Percentiles rank a stretch among this genome's conserved stretches.
Conservation (phyloP, 2,329 filamentous ascomycete genomes). For the Sclerotinia glacialis region DNA sequence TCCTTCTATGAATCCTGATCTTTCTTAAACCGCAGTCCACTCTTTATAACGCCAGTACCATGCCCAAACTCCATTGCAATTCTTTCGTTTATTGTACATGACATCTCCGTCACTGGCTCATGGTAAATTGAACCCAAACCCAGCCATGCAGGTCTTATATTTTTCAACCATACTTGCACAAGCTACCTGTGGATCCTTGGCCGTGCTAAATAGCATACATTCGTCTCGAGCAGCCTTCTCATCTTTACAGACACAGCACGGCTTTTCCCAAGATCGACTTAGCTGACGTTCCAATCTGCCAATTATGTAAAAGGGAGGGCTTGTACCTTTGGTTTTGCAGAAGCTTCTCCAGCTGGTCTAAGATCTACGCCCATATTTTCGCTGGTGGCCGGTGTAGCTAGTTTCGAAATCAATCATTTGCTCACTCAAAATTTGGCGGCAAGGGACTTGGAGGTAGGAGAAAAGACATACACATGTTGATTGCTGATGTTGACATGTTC, state of each 20-base stretch:
- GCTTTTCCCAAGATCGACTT: constrained; percentile 49
- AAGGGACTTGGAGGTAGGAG: background rate
- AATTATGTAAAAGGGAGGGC: background rate
- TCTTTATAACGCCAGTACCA: constrained; percentile 30
- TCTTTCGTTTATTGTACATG: constrained; percentile 14
- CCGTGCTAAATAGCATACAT: constrained; percentile 96
- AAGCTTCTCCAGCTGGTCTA: constrained; percentile 32
- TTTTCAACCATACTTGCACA: constrained; percentile 79
- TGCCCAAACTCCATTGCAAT: constrained; percentile 28
- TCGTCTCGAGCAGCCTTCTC: constrained; percentile 92
- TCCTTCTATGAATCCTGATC: constrained; percentile 10
- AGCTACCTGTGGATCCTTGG: constrained; percentile 76
- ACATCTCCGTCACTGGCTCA: constrained; percentile 20
- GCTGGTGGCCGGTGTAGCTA: constrained; percentile 30
- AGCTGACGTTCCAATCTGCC: constrained; percentile 4
- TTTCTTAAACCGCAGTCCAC: background rate
- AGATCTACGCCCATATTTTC: constrained; percentile 34
- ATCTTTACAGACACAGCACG: constrained; percentile 96
- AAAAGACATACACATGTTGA: constrained; percentile 35
- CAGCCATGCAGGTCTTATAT: constrained; percentile 89
- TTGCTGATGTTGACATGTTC: constrained; percentile 35
- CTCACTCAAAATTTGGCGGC: constrained; percentile 2
- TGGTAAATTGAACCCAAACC: constrained; percentile 75
- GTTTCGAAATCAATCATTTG: constrained; percentile 26
- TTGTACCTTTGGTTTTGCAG: constrained; percentile 34